Evolutionary conservation across 2,329 filamentous ascomycete genomes (phyloP).

Genomic region (Cordyceps javanica): DNA sequence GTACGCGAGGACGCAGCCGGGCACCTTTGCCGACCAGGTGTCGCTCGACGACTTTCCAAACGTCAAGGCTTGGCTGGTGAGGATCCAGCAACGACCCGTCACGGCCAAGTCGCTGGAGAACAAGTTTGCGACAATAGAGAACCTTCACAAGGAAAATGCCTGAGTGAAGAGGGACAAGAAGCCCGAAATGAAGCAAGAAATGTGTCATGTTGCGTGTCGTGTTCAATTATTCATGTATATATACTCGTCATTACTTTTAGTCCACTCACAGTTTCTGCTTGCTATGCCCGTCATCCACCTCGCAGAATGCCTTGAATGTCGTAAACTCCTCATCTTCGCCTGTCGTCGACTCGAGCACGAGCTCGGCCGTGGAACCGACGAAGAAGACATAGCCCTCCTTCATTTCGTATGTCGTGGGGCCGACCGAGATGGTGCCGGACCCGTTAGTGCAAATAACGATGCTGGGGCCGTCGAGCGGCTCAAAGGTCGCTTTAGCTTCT

Average conservation of each 20-base stretch:
- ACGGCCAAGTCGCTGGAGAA: conserved; percentile 3
- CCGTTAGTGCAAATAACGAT: conserved; percentile 88
- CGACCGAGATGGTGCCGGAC: conserved; percentile 76
- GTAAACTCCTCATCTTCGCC: conserved; percentile 60
- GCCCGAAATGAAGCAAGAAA: background rate
- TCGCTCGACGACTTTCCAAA: conserved; percentile 1
- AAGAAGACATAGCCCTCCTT: conserved; percentile 72
- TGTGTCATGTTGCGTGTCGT: too few relatives aligned
- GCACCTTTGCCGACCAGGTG: background rate
- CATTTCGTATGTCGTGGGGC: conserved; percentile 70
- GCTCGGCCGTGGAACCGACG: conserved; percentile 81
- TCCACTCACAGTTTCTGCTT: conserved; percentile 24
- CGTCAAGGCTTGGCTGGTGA: background rate
- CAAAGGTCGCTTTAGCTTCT: conserved; percentile 81
- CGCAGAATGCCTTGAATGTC: conserved; percentile 91
- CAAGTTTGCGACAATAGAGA: background rate
- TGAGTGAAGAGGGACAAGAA: background rate
- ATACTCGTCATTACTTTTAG: background rate
- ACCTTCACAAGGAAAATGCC: background rate
- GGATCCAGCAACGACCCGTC: background rate
- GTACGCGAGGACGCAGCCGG: background rate
- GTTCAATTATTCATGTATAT: background rate
- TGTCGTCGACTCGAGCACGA: conserved; percentile 64
- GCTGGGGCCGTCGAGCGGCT: conserved; percentile 79
- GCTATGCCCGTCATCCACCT: conserved; percentile 50